These are phyloP conservation scores for Pittosporum tobira DNA, from an alignment of 129 eudicot genomes.

Conservation along the genomic window DNA sequence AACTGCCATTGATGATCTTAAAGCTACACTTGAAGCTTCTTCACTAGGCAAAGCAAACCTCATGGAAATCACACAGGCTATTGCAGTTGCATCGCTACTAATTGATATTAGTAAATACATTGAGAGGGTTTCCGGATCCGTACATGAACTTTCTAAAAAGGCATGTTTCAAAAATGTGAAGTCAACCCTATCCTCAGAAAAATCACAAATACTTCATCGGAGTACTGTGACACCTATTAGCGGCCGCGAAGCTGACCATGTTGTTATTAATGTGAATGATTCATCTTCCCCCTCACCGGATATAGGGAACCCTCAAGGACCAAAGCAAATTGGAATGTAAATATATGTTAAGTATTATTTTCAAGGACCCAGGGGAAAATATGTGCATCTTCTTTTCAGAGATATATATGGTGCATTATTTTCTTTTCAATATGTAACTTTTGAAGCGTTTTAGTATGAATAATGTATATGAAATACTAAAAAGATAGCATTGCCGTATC, in stretches of 20 bases:
- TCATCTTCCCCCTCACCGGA: neutral
- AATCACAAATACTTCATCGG: neutral
- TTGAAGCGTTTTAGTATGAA: no score
- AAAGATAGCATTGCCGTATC: no score
- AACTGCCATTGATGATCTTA: constrained; percentile 23
- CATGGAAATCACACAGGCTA: constrained; percentile 17
- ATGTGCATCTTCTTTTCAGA: no score
- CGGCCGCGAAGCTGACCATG: neutral
- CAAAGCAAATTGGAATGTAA: neutral
- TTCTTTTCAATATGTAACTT: no score
- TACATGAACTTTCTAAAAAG: constrained; percentile 17
- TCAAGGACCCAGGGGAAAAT: no score
- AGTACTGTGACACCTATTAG: neutral
- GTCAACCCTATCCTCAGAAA: neutral
- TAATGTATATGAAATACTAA: no score
- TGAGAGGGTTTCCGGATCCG: constrained; percentile 18
- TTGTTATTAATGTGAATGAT: neutral
- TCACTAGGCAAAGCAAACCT: constrained; percentile 5
- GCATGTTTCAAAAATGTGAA: constrained; percentile 19
- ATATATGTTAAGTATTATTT: no score
- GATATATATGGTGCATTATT: no score
- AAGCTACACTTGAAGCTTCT: constrained; percentile 8
- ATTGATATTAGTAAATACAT: constrained; percentile 19
- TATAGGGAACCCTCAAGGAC: neutral
- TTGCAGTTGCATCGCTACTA: constrained; percentile 22